Base-by-base conservation (phyloP, 257 asterid genomes). In the Verbena officinalis region DNA sequence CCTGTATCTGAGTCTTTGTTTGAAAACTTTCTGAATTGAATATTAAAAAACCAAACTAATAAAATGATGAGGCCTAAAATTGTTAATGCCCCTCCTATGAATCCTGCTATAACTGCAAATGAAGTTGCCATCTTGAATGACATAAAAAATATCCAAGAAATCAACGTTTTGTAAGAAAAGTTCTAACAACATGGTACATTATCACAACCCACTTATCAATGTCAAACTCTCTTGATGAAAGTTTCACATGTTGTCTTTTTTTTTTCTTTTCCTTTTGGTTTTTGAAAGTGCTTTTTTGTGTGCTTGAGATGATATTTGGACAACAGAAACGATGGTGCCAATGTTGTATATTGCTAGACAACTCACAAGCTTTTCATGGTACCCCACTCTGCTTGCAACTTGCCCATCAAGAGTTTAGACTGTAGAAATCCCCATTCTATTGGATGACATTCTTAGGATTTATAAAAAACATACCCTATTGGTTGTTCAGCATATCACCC, bases 1-100 rank as follows among this genome's bases (percentile, higher is more conserved):
- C 71, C 83, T 8, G 92, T 71, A 50, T 86, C 92, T 5, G 96
- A 88, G 49, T 77, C 86, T 73, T 50, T 80, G 65, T 84, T 84
- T 10, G 89, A 66, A 14, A 40, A 22, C 7, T 62, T 57, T 73
- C 73, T 63, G 63, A 55, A 63, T 12, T 51, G 79, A 9, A 69
- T 65, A 31, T 69, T 59, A 44, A 73, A 70, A 67, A 66, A 71
- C 77, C 83, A 78, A 6, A 70, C 12, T 7, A 75, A 40, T 3
- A 74, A 57, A 59, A 71, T 73, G 69, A 71, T 50, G 38, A 74
- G 52, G 71, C 63, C 73, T 70, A 79, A 54, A 39, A 80, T 64
- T 27, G 70, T 65, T 23, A 88, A 3, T 15, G 71, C 78, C 62
- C 83, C 91, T 63, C 73, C 83, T 55, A 75, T 65, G 56, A 78